Evolutionary conservation across 495 filamentous ascomycete species (phyloP), one percentile per base, ranked within the genome.

Genomic region (Neurospora terricola): DNA sequence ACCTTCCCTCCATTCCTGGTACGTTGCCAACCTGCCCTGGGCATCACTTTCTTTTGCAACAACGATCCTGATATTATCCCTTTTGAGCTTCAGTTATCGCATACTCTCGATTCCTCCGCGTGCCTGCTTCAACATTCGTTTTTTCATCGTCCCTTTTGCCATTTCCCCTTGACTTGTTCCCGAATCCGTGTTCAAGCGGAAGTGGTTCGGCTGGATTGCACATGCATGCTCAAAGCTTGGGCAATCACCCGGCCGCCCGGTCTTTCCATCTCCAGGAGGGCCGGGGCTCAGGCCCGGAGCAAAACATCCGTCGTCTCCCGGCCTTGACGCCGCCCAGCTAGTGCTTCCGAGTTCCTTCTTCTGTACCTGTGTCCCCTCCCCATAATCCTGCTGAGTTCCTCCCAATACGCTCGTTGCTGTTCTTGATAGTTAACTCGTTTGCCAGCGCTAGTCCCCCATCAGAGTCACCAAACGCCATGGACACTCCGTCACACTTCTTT

Each of bases 401-500:
- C 54, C 23, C 54, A 16, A 30, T 30, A 66, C 54, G 27, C 30
- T 37, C 23, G 69, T 23, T 27, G 69, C 69, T 38, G 36, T 30
- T 70, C 14, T 42, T 70, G 69, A 43, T 70, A 10, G n/a, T 40
- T 38, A 21, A 38, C 69, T 45, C 69, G 42, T 18, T 69, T 30
- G 38, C 38, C 66, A 59, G 27, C 48, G 69, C 62, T 42, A 48
- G 70, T 39, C 45, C 23, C 45, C 42, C 43, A 38, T n/a, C 66
- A 21, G 38, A 40, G 40, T 21, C 21, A 70, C 37, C 38, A 72
- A 37, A 71, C 38, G 27, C 72, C 38, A 80, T 81, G 79, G 76
- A 79, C 70, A 72, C 73, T 30, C 42, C 78, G 4, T 72, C 79
- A 18, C 77, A 79, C 66, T 80, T 79, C 74, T 81, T 80, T 45